These are phyloP conservation scores for Fomitopsis pulvina DNA, from an alignment of 768 basidiomycete species.

Conservation along the genomic window DNA sequence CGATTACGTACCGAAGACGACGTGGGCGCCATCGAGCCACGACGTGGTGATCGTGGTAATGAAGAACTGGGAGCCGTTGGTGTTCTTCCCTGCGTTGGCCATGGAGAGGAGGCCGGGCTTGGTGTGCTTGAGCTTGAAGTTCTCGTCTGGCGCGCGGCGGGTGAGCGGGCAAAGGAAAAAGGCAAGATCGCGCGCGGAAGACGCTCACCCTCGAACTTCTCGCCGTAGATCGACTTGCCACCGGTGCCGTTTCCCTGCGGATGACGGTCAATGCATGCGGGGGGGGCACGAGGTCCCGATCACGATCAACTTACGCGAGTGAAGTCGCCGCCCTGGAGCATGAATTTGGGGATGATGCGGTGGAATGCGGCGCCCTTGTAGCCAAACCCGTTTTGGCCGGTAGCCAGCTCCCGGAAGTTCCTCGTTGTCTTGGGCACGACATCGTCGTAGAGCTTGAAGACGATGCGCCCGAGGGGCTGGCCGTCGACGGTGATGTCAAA, in stretches of 20 bases:
- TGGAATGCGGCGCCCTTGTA: slow-evolving; percentile 73
- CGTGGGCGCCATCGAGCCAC: slow-evolving; percentile 81
- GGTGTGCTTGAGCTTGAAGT: slow-evolving; percentile 58
- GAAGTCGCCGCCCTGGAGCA: slow-evolving; percentile 88
- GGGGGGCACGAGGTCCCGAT: too few relatives aligned
- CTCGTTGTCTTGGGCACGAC: slow-evolving; percentile 65
- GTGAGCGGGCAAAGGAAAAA: background rate
- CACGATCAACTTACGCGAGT: slow-evolving; percentile 32
- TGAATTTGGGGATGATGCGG: slow-evolving; percentile 75
- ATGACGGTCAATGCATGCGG: background rate
- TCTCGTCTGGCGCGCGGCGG: slow-evolving; percentile 42
- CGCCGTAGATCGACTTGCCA: slow-evolving; percentile 26
- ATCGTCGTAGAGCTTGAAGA: slow-evolving; percentile 83
- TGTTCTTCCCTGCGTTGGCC: slow-evolving; percentile 84
- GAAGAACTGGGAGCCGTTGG: slow-evolving; percentile 89
- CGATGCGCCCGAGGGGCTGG: slow-evolving; percentile 45
- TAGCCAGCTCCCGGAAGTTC: slow-evolving; percentile 90
- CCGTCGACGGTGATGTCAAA: slow-evolving; percentile 57
- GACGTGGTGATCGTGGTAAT: slow-evolving; percentile 73
- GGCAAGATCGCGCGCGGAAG: slow-evolving; percentile 23
- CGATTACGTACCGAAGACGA: slow-evolving; percentile 71
- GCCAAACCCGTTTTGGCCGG: slow-evolving; percentile 66
- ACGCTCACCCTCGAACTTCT: slow-evolving; percentile 41
- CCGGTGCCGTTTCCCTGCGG: slow-evolving; percentile 51
- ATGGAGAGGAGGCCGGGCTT: slow-evolving; percentile 69